Evolutionary conservation across 1,139 yeast species (phyloP).

Genomic region (Suhomyces kunorum): DNA sequence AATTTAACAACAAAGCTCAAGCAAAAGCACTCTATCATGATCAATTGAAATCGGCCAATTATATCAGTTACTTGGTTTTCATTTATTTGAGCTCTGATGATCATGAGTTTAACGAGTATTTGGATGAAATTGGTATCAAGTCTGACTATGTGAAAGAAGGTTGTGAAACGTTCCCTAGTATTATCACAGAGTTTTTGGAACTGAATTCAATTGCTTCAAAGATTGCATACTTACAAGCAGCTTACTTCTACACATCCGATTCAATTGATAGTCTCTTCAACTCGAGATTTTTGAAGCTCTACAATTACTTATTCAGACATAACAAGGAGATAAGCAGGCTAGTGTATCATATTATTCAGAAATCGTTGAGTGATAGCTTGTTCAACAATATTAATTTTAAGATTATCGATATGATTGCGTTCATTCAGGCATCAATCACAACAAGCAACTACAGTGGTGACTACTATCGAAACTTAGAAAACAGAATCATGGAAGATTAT

Average conservation of each 20-base stretch:
- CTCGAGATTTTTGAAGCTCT: constrained; percentile 53
- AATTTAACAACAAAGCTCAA: not conserved
- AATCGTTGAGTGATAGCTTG: constrained; percentile 41
- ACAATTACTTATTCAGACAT: constrained; percentile 42
- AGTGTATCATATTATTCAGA: constrained; percentile 47
- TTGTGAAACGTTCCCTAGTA: constrained; percentile 46
- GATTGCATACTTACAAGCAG: constrained; percentile 53
- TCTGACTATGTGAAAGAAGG: constrained; percentile 28
- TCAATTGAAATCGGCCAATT: constrained; percentile 7
- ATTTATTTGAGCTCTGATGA: constrained; percentile 55
- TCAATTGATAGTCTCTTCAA: constrained; percentile 48
- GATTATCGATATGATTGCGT: constrained; percentile 31
- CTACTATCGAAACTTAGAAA: constrained; percentile 14
- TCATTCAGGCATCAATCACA: constrained; percentile 29
- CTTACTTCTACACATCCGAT: constrained; percentile 52
- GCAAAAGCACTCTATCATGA: not conserved
- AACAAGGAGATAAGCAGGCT: constrained; percentile 42
- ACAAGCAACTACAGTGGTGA: constrained; percentile 22
- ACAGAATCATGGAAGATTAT: constrained; percentile 17
- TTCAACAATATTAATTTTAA: constrained; percentile 33
- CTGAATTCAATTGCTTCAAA: constrained; percentile 44
- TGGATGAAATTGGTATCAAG: constrained; percentile 49
- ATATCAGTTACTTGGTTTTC: constrained; percentile 48
- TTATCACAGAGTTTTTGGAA: constrained; percentile 51
- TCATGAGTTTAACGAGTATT: constrained; percentile 44